Percentiles rank a stretch among this genome's conserved stretches.
Conservation (phyloP, 148 eudicot species). For the Selenicereus undatus region DNA sequence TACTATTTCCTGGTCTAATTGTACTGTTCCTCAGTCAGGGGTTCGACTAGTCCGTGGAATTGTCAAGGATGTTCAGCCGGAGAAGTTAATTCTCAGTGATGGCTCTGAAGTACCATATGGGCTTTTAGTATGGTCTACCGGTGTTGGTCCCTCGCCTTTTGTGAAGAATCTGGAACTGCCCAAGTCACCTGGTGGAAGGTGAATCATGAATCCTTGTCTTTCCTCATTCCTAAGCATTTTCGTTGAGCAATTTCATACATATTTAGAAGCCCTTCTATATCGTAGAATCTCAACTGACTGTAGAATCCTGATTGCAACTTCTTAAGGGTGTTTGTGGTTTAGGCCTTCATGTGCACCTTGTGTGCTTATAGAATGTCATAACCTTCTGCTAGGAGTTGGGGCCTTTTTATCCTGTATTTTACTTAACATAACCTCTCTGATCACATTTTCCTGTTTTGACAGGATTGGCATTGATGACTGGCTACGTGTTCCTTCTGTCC, state of each 20-base stretch:
- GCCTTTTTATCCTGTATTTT: too few relatives aligned
- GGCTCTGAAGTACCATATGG: slow-evolving; percentile 90
- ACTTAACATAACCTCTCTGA: not conserved
- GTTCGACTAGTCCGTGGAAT: slow-evolving; percentile 87
- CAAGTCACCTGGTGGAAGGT: slow-evolving; percentile 94
- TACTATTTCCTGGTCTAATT: slow-evolving; percentile 10
- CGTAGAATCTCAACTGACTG: not conserved
- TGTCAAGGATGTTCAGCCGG: slow-evolving; percentile 80
- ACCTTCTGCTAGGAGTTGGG: not conserved
- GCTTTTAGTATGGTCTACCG: slow-evolving; percentile 94
- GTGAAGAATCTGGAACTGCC: slow-evolving; percentile 59
- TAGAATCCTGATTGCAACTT: not conserved
- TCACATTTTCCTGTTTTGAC: slow-evolving; percentile 9
- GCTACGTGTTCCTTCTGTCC: slow-evolving; percentile 75
- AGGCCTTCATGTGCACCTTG: not conserved
- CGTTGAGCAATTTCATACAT: not conserved
- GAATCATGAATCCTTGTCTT: not conserved
- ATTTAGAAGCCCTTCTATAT: not conserved
- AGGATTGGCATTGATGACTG: slow-evolving; percentile 96
- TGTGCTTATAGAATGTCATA: not conserved
- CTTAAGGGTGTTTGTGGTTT: not conserved
- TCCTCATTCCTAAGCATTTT: not conserved
- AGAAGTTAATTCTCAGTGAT: slow-evolving; percentile 74
- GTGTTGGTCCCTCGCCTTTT: slow-evolving; percentile 89
- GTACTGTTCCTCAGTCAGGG: slow-evolving; percentile 73